Percentiles rank a stretch among this genome's conserved stretches.
These are phyloP conservation scores for Candida buenavistaensis DNA, from an alignment of 1,139 yeast genomes.

Conservation along the genomic window DNA sequence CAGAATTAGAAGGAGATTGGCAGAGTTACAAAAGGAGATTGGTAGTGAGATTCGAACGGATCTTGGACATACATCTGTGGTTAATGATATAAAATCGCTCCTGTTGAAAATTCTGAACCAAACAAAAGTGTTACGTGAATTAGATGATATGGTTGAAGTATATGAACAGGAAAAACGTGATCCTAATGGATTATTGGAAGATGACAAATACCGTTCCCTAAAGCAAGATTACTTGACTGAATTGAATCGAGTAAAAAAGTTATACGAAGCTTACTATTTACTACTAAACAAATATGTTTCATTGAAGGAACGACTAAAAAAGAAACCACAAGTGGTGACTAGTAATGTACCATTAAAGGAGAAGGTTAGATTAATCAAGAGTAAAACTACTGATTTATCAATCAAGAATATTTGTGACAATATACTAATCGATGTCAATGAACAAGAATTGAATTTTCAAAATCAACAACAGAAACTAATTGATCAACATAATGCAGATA, in stretches of 20 bases:
- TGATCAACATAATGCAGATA: conserved; percentile 1
- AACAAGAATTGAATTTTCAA: conserved; percentile 2
- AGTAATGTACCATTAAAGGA: conserved; percentile 17
- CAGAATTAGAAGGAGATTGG: conserved; percentile 13
- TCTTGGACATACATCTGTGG: conserved; percentile 10
- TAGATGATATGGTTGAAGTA: conserved; percentile 23
- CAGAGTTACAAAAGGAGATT: conserved; percentile 18
- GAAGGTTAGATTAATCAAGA: conserved; percentile 23
- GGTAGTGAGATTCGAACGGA: conserved; percentile 15
- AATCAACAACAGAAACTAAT: conserved; percentile 1
- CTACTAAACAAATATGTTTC: conserved; percentile 43
- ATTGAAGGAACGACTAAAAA: conserved; percentile 23
- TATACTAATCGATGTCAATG: conserved; percentile 20
- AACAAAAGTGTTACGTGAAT: conserved; percentile 22
- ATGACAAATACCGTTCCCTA: conserved; percentile 20
- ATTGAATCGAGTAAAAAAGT: conserved; percentile 26
- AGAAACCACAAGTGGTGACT: too few species aligned
- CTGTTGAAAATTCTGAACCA: conserved; percentile 19
- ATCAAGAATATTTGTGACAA: conserved; percentile 25
- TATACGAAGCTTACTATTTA: conserved; percentile 39
- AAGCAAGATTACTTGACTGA: conserved; percentile 34
- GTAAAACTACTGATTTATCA: conserved; percentile 22
- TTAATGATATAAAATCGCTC: conserved; percentile 11
- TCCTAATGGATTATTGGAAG: conserved; percentile 3
- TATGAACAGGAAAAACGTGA: conserved; percentile 13